Percentiles rank a stretch among this genome's conserved stretches.
Evolutionary conservation across 148 eudicot genomes (phyloP).

Genomic region (Suaeda aralocaspica): DNA sequence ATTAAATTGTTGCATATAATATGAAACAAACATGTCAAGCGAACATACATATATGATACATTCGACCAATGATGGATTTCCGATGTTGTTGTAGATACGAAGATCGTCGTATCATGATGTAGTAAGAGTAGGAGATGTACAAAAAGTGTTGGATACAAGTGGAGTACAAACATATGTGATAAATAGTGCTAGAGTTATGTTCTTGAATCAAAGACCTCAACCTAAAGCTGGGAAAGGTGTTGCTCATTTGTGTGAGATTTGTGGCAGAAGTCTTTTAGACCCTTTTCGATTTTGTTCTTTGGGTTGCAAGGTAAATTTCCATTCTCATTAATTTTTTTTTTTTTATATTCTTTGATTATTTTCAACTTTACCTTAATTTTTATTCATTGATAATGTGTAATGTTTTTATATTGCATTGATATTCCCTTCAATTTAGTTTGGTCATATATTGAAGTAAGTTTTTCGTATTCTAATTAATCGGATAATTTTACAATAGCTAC

Average conservation of each 20-base stretch:
- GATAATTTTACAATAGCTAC: no score
- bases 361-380: background rate
- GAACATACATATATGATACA: no score
- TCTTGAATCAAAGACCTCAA: constrained; percentile 87
- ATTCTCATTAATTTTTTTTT: background rate
- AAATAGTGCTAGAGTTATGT: constrained; percentile 88
- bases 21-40: no score
- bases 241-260: constrained; percentile 82
- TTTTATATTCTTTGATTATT: background rate
- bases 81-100: no score
- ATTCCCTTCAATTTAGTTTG: no score
- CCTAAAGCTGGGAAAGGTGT: constrained; percentile 71
- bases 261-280: constrained; percentile 83
- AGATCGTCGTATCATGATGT: constrained; percentile 94
- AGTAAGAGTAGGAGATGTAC: constrained; percentile 80
- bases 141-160: constrained; percentile 57
- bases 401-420: no score
- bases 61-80: no score
- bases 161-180: constrained; percentile 93
- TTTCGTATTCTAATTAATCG: no score
- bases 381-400: no score
- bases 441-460: no score
- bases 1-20: no score
- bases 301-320: constrained; percentile 75
- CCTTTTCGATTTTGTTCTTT: constrained; percentile 85